Evolutionary conservation across 768 basidiomycete species (phyloP).

Genomic region (Tulasnella sp.): DNA sequence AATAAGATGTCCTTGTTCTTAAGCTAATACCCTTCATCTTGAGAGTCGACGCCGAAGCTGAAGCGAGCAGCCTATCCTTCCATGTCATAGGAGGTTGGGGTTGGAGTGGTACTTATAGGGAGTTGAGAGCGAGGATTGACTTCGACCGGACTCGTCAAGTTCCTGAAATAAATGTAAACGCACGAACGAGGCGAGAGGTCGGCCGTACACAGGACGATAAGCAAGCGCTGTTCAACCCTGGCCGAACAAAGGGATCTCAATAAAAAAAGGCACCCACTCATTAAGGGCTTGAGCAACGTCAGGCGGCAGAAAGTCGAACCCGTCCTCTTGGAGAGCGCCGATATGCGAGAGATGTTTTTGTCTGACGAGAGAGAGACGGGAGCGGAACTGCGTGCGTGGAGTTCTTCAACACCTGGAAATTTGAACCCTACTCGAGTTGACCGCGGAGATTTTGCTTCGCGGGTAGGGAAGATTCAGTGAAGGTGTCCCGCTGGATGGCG

Average conservation of each 20-base stretch:
- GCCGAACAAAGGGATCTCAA: neutral
- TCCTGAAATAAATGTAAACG: neutral
- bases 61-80: conserved; percentile 10
- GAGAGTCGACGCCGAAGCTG: conserved; percentile 13
- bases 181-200: neutral
- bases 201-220: neutral
- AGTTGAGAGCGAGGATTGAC: neutral
- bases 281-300: neutral
- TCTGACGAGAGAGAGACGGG: neutral
- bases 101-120: conserved; percentile 39
- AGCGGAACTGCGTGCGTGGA: neutral
- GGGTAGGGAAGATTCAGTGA: neutral
- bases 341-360: neutral
- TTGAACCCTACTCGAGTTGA: neutral
- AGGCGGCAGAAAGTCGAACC: neutral
- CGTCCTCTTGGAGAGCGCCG: neutral
- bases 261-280: neutral
- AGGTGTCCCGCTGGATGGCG: neutral
- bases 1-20: conserved; percentile 14
- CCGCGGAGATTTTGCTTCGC: neutral
- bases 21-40: conserved; percentile 11
- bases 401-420: neutral
- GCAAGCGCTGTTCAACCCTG: neutral
- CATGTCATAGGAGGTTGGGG: neutral
- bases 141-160: neutral